Percentiles rank a stretch among this genome's conserved stretches.
These are phyloP conservation scores for Pseudomonodictys pantanalensis DNA, from an alignment of 495 filamentous ascomycete species.

Conservation along the genomic window DNA sequence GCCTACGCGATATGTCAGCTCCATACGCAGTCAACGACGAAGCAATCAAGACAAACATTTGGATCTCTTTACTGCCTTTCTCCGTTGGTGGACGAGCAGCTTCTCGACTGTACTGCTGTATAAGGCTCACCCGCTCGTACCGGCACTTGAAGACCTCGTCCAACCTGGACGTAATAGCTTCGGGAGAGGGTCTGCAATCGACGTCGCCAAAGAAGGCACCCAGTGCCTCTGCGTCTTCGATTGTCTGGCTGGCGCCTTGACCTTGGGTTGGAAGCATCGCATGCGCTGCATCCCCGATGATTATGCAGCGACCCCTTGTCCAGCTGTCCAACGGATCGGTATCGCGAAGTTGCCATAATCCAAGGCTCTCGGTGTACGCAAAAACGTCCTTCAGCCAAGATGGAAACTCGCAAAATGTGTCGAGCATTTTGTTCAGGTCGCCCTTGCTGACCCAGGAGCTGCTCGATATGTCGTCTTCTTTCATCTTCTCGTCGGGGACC, in stretches of 20 bases:
- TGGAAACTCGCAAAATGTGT: constrained; percentile 26
- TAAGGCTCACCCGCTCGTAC: constrained; percentile 31
- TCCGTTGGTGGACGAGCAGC: constrained; percentile 41
- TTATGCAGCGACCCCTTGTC: constrained; percentile 28
- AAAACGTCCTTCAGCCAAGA: constrained; percentile 18
- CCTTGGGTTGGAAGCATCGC: constrained; percentile 34
- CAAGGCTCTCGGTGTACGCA: constrained; percentile 5
- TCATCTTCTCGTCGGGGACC: constrained; percentile 27
- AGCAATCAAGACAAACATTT: constrained; percentile 35
- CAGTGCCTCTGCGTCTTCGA: constrained; percentile 34
- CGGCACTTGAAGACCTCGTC: constrained; percentile 19
- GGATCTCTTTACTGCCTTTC: constrained; percentile 35
- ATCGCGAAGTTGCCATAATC: constrained; percentile 35
- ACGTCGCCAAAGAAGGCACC: constrained; percentile 16
- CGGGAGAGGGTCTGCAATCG: constrained; percentile 1
- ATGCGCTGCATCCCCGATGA: constrained; percentile 39
- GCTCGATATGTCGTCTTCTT: constrained; percentile 19
- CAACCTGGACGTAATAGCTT: background rate
- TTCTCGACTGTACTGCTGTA: constrained; percentile 41
- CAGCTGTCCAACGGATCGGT: constrained; percentile 50
- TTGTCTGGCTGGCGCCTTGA: constrained; percentile 35
- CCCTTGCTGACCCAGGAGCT: constrained; percentile 22
- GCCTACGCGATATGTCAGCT: background rate
- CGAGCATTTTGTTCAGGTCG: constrained; percentile 21
- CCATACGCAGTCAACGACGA: no score